Percentiles rank a stretch among this genome's conserved stretches.
Conservation (phyloP, 257 asterid species). For the Solanum neorickii region DNA sequence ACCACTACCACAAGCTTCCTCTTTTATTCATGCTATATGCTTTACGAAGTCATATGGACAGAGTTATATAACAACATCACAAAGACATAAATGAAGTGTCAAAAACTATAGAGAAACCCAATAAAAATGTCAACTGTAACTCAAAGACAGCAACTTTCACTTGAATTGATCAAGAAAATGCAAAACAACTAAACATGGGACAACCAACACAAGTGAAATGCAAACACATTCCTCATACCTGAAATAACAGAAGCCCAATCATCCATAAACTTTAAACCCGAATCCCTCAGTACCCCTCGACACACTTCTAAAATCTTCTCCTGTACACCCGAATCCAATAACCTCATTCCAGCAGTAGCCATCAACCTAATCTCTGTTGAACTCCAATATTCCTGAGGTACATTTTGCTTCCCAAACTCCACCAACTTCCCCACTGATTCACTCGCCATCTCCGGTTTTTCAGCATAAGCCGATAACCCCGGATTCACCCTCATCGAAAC, state of each 20-base stretch:
- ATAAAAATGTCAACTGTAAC: not conserved
- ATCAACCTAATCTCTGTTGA: conserved; percentile 65
- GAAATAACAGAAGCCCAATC: conserved; percentile 86
- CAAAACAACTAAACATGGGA: not conserved
- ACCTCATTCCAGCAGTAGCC: conserved; percentile 98
- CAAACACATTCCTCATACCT: conserved; percentile 25
- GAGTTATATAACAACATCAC: not conserved
- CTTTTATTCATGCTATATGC: not conserved
- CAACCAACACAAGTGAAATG: not conserved
- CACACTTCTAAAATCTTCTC: conserved; percentile 67
- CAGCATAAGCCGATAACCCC: conserved; percentile 62
- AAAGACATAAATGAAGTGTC: not conserved
- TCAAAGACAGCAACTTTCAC: not conserved
- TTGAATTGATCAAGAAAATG: not conserved
- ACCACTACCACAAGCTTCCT: not conserved
- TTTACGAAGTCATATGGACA: not conserved
- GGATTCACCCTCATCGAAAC: conserved; percentile 83
- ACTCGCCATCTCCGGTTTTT: conserved; percentile 52
- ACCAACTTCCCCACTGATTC: conserved; percentile 47
- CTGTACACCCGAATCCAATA: conserved; percentile 51
- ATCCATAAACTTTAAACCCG: conserved; percentile 69
- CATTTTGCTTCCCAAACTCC: conserved; percentile 68
- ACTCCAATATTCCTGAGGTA: conserved; percentile 61
- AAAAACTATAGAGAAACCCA: not conserved
- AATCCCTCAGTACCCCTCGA: conserved; percentile 43